Evolutionary conservation across 106 monocot genomes (phyloP).

Genomic region (Ottelia alismoides): DNA sequence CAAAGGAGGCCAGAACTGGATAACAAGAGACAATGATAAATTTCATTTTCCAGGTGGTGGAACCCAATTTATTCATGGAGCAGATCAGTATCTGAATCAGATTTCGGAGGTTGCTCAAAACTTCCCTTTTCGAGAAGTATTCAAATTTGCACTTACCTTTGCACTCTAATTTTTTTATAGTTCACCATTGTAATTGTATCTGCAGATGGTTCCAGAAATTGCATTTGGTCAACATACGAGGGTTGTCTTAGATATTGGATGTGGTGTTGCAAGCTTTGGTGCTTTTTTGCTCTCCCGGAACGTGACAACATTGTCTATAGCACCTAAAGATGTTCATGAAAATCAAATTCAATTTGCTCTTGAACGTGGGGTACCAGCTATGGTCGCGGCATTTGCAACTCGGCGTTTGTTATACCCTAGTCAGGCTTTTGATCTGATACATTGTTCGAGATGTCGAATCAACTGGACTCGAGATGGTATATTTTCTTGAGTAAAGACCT

Average conservation of each 20-base stretch:
- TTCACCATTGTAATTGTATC: constrained; percentile 2
- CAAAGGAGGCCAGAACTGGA: constrained; percentile 96
- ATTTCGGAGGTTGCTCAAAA: constrained; percentile 43
- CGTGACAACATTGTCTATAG: constrained; percentile 76
- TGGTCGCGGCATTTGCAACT: constrained; percentile 90
- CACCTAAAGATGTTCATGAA: constrained; percentile 91
- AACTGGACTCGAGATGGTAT: constrained; percentile 91
- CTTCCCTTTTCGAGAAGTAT: background rate
- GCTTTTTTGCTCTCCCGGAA: constrained; percentile 68
- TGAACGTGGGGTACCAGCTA: constrained; percentile 89
- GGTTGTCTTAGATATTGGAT: constrained; percentile 77
- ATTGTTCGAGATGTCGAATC: constrained; percentile 91
- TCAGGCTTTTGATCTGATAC: constrained; percentile 88
- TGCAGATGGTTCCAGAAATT: constrained; percentile 84
- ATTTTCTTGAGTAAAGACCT: too few species aligned
- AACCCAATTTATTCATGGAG: constrained; percentile 88
- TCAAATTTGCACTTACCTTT: background rate
- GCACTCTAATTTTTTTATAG: background rate
- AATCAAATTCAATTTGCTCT: constrained; percentile 98
- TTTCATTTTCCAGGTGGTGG: constrained; percentile 97
- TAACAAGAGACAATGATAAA: constrained; percentile 46
- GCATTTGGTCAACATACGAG: constrained; percentile 69
- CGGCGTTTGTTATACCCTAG: constrained; percentile 63
- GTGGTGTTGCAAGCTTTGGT: constrained; percentile 93
- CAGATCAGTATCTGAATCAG: constrained; percentile 70